Evolutionary conservation across 2,329 filamentous ascomycete genomes (phyloP).

Genomic region (Xylaria multiplex): DNA sequence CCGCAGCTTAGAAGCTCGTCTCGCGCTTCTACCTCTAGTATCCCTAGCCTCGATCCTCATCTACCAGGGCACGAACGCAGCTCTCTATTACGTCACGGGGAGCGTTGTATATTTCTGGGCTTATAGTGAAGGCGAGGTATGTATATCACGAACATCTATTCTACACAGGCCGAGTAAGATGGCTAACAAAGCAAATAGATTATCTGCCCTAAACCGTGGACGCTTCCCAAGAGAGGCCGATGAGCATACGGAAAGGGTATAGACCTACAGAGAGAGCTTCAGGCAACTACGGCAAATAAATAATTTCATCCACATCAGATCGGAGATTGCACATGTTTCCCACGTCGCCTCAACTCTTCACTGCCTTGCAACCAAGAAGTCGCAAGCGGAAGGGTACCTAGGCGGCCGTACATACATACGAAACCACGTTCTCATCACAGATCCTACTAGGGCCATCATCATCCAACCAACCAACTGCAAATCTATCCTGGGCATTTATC

Average conservation of each 20-base stretch:
- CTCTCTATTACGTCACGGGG: slow-evolving; percentile 89
- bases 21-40: slow-evolving; percentile 83
- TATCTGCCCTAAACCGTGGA: slow-evolving; percentile 76
- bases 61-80: slow-evolving; percentile 93
- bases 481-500: slow-evolving; percentile 1
- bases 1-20: slow-evolving; percentile 84
- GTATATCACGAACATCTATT: slow-evolving; percentile 47
- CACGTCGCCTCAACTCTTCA: background rate
- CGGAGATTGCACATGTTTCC: slow-evolving; percentile 7
- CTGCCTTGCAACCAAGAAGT: background rate
- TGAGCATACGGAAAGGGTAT: slow-evolving; percentile 6
- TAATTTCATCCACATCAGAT: background rate
- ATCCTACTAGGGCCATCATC: background rate
- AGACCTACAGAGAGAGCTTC: slow-evolving; percentile 5
- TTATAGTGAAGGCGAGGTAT: slow-evolving; percentile 95
- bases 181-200: slow-evolving; percentile 56
- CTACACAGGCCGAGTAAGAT: background rate
- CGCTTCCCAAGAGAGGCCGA: slow-evolving; percentile 67
- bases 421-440: background rate
- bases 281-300: background rate
- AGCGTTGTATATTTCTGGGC: slow-evolving; percentile 95
- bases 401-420: slow-evolving; percentile 12
- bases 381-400: background rate
- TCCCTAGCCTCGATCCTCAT: slow-evolving; percentile 79
- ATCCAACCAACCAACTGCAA: background rate